Evolutionary conservation across 75 land plant species (phyloP).

Genomic region (Cryptomeria japonica): DNA sequence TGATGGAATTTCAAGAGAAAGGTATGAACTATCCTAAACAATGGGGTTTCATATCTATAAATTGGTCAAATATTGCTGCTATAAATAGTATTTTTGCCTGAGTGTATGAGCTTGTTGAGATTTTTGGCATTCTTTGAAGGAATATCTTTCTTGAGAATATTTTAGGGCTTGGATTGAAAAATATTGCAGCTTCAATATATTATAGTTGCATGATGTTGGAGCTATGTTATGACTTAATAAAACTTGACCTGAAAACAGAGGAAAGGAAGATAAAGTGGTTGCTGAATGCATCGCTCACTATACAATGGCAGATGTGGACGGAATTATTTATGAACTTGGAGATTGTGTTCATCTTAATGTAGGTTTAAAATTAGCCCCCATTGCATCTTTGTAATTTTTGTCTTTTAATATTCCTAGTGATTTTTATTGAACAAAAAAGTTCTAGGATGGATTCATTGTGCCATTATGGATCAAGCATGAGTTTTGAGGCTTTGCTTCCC

Average conservation of each 20-base stretch:
- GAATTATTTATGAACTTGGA: conserved; percentile 29
- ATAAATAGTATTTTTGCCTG: too few species aligned
- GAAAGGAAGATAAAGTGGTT: conserved; percentile 15
- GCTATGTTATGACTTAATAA: not conserved
- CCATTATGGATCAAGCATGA: not conserved
- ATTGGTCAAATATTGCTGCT: not conserved
- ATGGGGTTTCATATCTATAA: not conserved
- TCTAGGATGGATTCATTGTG: not conserved
- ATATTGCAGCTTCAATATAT: not conserved
- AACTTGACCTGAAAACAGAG: not conserved
- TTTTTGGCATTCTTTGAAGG: too few species aligned
- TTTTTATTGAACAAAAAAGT: not conserved
- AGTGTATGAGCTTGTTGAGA: too few species aligned
- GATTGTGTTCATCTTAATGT: conserved; percentile 37
- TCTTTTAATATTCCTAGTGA: not conserved
- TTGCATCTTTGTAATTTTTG: not conserved
- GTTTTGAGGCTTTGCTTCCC: not conserved
- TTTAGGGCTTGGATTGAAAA: not conserved
- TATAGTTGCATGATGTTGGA: not conserved
- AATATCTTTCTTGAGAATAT: too few species aligned
- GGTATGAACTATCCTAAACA: not conserved
- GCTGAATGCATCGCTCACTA: conserved; percentile 25
- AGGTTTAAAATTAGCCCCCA: conserved; percentile 5
- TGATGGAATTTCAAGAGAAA: not conserved
- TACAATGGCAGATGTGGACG: conserved; percentile 26